Base-by-base conservation (phyloP, 768 basidiomycete genomes). In the Polyporus arcularius region DNA sequence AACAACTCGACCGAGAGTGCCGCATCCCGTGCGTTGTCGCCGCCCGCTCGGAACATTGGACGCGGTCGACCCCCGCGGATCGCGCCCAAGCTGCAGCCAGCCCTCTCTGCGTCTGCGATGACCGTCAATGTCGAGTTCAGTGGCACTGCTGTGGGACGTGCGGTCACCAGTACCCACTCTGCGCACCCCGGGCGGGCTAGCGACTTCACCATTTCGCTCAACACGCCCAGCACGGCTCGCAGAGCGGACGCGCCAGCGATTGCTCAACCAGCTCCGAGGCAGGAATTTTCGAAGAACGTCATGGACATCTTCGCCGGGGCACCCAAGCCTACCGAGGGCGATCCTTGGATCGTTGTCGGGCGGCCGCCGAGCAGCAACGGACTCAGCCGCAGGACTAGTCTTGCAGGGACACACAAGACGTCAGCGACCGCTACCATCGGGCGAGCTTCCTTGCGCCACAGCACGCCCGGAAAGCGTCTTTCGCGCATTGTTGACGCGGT, bases 91-190 rank as follows among this genome's bases (percentile, higher is more conserved):
- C 81, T 90, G 30, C 84, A 85, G 0, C 90, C 96, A 2, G 93
- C 92, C 11, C 83, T 94, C 32, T 87, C 90, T 11, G 93, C 97
- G 10, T 92, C 92, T 21, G 80, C 91, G 2, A 96, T 92, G 51
- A 95, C 94, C 1, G 96, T 98, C 67, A 97, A 95, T 60, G 96
- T 99, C 57, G 96, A 97, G 78, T 98, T 98, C 74, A 91, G 87
- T 3, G 89, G 91, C 4, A 75, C 83, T 1, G 90, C 85, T 10
- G 77, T 80, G 12, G 82, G 85, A n/a, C 76, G 83, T 61, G 82
- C 84, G 7, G 75, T 84, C 55, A 80, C 82, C 21, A 82, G 74
- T 56, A 72, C 76, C 47, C 73, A 72, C 38, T 60, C 69, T 6
- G 66, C 66, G 1, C 66, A 67, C 35, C 66, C 68, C 0, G 55